Evolutionary conservation across 176 grass and related monocot species (phyloP).

Genomic region (Zea luxurians): DNA sequence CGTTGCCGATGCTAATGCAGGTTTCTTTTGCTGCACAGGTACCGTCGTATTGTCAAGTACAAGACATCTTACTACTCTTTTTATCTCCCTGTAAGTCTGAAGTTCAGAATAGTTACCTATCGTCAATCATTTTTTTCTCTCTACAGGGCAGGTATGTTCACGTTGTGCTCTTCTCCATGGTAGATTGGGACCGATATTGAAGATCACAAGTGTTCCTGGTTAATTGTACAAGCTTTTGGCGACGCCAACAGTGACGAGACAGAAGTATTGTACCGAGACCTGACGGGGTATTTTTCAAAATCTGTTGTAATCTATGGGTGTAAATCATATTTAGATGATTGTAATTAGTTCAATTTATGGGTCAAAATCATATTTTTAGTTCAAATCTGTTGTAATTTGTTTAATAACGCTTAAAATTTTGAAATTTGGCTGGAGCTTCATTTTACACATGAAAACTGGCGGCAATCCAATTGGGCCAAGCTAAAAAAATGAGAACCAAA

Average conservation of each 20-base stretch:
- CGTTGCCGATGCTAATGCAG: background rate
- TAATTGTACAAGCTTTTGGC: slow-evolving; percentile 41
- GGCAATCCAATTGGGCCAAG: too few species aligned
- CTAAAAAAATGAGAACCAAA: too few species aligned
- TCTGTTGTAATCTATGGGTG: too few species aligned
- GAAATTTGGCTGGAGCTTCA: too few species aligned
- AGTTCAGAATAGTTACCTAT: background rate
- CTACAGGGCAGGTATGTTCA: background rate
- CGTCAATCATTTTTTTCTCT: background rate
- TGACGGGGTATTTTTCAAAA: too few species aligned
- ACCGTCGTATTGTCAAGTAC: slow-evolving; percentile 61
- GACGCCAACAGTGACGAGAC: slow-evolving; percentile 27
- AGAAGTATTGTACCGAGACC: slow-evolving; percentile 8
- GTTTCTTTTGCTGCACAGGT: slow-evolving; percentile 36
- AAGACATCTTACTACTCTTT: slow-evolving; percentile 68
- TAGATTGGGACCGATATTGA: slow-evolving; percentile 45
- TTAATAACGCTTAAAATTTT: too few species aligned
- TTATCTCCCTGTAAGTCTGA: slow-evolving; percentile 59
- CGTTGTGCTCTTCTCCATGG: background rate
- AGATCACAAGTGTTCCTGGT: slow-evolving; percentile 50
- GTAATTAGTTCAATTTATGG: too few species aligned
- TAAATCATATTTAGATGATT: too few species aligned
- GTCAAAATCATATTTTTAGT: too few species aligned
- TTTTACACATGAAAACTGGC: too few species aligned
- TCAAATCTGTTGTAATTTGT: too few species aligned